These are phyloP conservation scores for Calocybe gambosa DNA, from an alignment of 1,284 basidiomycete genomes.

Conservation along the genomic window DNA sequence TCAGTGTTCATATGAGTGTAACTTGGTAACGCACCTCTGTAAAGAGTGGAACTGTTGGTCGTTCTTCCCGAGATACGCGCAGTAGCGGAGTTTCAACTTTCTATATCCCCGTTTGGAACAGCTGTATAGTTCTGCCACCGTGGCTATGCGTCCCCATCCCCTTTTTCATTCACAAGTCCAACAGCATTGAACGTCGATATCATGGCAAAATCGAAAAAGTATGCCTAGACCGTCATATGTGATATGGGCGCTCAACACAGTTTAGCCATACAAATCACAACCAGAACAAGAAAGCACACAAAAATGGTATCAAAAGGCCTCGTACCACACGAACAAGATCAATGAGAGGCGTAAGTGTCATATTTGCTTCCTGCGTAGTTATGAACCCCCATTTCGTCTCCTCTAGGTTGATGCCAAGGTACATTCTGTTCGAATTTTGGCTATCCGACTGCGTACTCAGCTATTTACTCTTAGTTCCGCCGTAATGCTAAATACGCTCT, in stretches of 20 bases:
- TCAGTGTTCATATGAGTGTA: background rate
- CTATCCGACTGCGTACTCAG: background rate
- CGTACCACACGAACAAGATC: constrained; percentile 75
- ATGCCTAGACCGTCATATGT: constrained; percentile 16
- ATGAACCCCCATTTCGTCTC: constrained; percentile 3
- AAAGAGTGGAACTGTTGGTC: too few species aligned
- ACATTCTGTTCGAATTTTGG: constrained; percentile 25
- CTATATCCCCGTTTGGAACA: constrained; percentile 8
- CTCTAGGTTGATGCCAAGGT: constrained; percentile 79
- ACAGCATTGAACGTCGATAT: constrained; percentile 12
- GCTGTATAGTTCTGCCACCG: constrained; percentile 24
- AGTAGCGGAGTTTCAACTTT: background rate
- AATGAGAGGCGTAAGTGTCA: constrained; percentile 79
- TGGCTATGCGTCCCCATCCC: constrained; percentile 17
- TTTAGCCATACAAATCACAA: constrained; percentile 86
- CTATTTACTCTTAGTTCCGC: constrained; percentile 59
- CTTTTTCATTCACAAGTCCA: constrained; percentile 6
- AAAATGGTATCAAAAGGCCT: constrained; percentile 91
- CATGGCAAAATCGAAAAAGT: constrained; percentile 86
- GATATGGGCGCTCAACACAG: constrained; percentile 1
- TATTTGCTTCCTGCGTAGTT: constrained; percentile 7
- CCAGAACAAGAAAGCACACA: constrained; percentile 93
- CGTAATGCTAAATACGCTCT: constrained; percentile 79
- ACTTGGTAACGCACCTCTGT: too few species aligned
- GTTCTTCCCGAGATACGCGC: too few species aligned